phyloP scores from a whole-genome alignment of 2,329 filamentous ascomycete genomes.

The Fonsecaea multimorphosa region DNA sequence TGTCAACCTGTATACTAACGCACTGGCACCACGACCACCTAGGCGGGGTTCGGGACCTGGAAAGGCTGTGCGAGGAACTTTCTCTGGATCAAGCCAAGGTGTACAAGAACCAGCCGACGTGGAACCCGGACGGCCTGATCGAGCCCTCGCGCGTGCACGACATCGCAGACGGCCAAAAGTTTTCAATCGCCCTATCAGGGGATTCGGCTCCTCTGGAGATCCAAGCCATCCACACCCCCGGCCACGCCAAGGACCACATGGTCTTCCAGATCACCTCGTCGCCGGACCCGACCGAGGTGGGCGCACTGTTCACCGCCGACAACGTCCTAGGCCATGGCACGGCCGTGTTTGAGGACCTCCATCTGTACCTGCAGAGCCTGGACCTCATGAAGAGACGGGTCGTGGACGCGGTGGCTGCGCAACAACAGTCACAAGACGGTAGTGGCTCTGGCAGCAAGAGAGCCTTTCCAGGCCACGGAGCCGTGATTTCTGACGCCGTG shows the following conservation, averaged over 20 bases:
- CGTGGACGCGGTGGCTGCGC: conserved; percentile 3
- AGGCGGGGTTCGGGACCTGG: conserved; percentile 74
- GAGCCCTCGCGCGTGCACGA: conserved; percentile 60
- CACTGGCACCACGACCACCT: conserved; percentile 94
- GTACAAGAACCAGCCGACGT: conserved; percentile 49
- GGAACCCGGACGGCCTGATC: conserved; percentile 63
- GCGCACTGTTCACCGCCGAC: conserved; percentile 86
- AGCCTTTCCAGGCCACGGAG: conserved; percentile 88
- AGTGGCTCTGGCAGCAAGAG: conserved; percentile 53
- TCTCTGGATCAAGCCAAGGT: conserved; percentile 48
- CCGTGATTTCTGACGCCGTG: conserved; percentile 74
- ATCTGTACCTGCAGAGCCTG: conserved; percentile 71
- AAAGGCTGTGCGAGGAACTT: conserved; percentile 66
- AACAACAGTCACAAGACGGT: background rate
- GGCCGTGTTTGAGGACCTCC: conserved; percentile 80
- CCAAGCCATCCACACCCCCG: conserved; percentile 70
- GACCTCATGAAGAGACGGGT: conserved; percentile 63
- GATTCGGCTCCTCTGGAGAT: conserved; percentile 65
- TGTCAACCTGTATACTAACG: conserved; percentile 77
- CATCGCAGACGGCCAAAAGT: conserved; percentile 45
- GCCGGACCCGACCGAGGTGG: conserved; percentile 61
- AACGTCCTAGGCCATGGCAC: conserved; percentile 88
- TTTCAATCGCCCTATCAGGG: conserved; percentile 41
- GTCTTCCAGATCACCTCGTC: conserved; percentile 68
- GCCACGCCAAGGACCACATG: conserved; percentile 85